phyloP scores from a whole-genome alignment of 2,329 filamentous ascomycete species.

The Diaporthe humulicola region DNA sequence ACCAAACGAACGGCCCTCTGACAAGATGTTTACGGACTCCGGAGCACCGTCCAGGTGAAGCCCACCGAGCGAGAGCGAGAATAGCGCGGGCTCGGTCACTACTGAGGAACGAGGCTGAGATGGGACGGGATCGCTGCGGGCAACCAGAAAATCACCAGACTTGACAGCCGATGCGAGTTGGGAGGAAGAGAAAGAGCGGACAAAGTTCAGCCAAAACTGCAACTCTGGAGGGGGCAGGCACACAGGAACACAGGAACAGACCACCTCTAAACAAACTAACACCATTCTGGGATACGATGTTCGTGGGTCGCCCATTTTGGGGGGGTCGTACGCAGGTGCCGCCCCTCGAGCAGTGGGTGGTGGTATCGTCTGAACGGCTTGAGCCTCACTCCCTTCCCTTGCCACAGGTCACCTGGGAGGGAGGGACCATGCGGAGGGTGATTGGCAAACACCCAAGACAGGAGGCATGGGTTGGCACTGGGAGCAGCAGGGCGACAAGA shows the following conservation, averaged over 20 bases:
- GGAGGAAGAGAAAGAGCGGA: neutral
- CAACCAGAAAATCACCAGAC: constrained; percentile 8
- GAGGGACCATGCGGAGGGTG: neutral
- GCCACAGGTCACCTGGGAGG: neutral
- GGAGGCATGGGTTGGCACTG: neutral
- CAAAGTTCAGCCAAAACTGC: constrained; percentile 13
- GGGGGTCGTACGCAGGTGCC: neutral
- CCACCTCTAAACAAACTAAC: neutral
- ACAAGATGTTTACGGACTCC: neutral
- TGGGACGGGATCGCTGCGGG: constrained; percentile 14
- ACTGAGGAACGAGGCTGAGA: neutral
- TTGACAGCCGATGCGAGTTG: constrained; percentile 18
- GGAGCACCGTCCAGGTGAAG: neutral
- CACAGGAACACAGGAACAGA: neutral
- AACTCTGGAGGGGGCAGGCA: neutral
- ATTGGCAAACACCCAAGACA: constrained; percentile 13
- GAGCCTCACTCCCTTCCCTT: neutral
- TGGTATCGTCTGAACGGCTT: constrained; percentile 16
- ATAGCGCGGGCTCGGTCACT: constrained; percentile 1
- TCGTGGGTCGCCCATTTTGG: neutral
- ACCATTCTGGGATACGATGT: neutral
- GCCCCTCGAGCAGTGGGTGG: neutral
- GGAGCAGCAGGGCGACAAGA: neutral
- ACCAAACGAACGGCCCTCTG: neutral
- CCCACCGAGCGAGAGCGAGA: constrained; percentile 8